phyloP scores from a whole-genome alignment of 176 grass and related monocot species.

The Areca catechu region DNA sequence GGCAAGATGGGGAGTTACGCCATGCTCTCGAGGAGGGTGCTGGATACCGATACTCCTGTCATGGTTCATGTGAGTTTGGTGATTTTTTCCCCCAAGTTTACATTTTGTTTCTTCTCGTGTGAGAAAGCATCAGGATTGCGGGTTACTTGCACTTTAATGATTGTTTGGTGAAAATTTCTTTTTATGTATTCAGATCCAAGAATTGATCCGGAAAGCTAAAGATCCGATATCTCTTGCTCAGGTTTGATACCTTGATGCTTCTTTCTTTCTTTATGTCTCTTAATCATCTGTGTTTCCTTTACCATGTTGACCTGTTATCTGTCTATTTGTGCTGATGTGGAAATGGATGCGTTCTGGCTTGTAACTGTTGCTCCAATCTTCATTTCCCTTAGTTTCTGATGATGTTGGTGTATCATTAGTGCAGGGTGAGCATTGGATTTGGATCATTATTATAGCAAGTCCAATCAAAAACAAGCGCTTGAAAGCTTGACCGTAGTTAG shows the following conservation, averaged over 20 bases:
- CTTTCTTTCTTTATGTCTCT: no score
- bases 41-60: conserved; percentile 79
- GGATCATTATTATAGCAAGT: no score
- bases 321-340: no score
- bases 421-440: no score
- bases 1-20: conserved; percentile 49
- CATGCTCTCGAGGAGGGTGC: conserved; percentile 51
- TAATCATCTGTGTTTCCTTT: neutral
- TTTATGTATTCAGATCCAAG: conserved; percentile 49
- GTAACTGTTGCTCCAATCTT: no score
- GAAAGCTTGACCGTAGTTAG: no score
- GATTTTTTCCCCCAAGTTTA: neutral
- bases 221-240: conserved; percentile 80
- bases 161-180: neutral
- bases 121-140: no score
- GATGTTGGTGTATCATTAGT: neutral
- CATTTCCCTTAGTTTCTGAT: neutral
- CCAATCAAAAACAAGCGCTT: no score
- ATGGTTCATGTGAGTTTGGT: conserved; percentile 70
- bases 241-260: conserved; percentile 28
- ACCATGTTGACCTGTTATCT: neutral
- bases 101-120: no score
- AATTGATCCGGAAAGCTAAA: conserved; percentile 48
- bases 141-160: neutral
- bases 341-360: no score